Evolutionary conservation across 495 filamentous ascomycete genomes (phyloP).

Genomic region (Thozetella sp.): DNA sequence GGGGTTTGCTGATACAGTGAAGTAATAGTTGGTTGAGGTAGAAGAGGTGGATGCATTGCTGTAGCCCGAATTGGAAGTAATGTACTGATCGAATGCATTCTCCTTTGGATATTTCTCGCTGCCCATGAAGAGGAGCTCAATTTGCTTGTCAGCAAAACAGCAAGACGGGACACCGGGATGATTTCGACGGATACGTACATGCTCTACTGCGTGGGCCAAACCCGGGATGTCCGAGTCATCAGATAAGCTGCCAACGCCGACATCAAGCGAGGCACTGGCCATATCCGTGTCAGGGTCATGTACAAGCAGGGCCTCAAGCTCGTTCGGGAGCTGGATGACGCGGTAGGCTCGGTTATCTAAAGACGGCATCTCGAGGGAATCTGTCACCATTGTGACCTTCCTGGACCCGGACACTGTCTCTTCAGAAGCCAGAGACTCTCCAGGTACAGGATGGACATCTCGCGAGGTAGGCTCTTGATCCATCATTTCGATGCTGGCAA

Average conservation of each 20-base stretch:
- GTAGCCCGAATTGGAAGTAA: conserved; percentile 82
- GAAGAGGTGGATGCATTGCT: conserved; percentile 94
- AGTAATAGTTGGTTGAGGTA: conserved; percentile 97
- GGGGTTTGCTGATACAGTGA: conserved; percentile 83
- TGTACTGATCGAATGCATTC: conserved; percentile 93
- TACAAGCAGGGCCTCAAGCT: conserved; percentile 91
- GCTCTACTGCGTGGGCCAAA: conserved; percentile 86
- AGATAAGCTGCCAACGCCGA: conserved; percentile 94
- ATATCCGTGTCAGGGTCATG: conserved; percentile 97
- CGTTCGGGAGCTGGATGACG: conserved; percentile 81
- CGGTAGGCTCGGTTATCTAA: conserved; percentile 88
- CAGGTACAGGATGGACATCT: too few relatives aligned
- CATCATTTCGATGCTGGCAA: too few relatives aligned
- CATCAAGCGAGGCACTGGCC: conserved; percentile 91
- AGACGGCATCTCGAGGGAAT: conserved; percentile 80
- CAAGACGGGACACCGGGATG: background rate
- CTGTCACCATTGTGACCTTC: too few relatives aligned
- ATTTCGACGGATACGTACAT: conserved; percentile 32
- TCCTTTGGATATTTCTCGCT: conserved; percentile 97
- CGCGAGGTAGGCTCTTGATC: too few relatives aligned
- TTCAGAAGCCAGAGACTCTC: too few relatives aligned
- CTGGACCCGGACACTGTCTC: too few relatives aligned
- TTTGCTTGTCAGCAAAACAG: conserved; percentile 2
- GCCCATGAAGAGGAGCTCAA: conserved; percentile 94
- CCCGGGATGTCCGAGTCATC: conserved; percentile 91